Conservation (phyloP, 192 early-diverging fungal species). For the Kappamyces sp. region DNA sequence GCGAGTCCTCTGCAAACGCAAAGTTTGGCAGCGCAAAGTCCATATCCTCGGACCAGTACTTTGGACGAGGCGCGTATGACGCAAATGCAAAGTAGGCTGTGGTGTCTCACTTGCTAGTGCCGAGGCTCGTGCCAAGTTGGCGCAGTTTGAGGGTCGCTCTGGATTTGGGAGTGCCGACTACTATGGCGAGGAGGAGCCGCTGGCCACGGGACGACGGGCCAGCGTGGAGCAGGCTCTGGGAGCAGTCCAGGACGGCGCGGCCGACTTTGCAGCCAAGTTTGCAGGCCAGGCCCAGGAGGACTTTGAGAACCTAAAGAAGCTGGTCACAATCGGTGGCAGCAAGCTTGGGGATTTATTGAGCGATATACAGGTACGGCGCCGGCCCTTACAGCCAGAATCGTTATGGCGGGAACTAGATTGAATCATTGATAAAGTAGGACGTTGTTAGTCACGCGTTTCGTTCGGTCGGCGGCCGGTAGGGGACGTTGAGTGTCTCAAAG, state of each 20-base stretch:
- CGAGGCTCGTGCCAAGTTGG: conserved; percentile 40
- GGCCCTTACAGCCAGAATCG: too few species aligned
- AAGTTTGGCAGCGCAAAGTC: conserved; percentile 79
- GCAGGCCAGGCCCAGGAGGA: conserved; percentile 51
- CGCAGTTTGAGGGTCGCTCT: conserved; percentile 43
- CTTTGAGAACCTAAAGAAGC: conserved; percentile 29
- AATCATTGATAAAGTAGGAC: too few species aligned
- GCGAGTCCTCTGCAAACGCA: conserved; percentile 52
- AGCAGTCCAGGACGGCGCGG: conserved; percentile 21
- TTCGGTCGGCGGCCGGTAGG: conserved; percentile 28
- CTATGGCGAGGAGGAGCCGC: conserved; percentile 39
- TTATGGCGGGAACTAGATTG: too few species aligned
- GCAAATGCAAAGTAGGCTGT: conserved; percentile 36
- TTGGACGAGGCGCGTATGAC: conserved; percentile 71
- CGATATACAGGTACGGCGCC: conserved; percentile 44
- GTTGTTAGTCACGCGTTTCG: conserved; percentile 18
- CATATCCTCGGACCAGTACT: conserved; percentile 90
- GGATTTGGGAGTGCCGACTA: conserved; percentile 55
- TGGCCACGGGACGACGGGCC: not conserved
- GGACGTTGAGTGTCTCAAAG: conserved; percentile 28
- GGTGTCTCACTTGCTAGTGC: conserved; percentile 17
- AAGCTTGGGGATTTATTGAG: conserved; percentile 41
- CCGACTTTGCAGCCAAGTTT: conserved; percentile 50
- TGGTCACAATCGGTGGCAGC: conserved; percentile 35
- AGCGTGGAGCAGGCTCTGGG: conserved; percentile 25